Percentiles rank a stretch among this genome's conserved stretches.
phyloP scores from a whole-genome alignment of 2,329 filamentous ascomycete genomes.

The Chaetomium sp. region DNA sequence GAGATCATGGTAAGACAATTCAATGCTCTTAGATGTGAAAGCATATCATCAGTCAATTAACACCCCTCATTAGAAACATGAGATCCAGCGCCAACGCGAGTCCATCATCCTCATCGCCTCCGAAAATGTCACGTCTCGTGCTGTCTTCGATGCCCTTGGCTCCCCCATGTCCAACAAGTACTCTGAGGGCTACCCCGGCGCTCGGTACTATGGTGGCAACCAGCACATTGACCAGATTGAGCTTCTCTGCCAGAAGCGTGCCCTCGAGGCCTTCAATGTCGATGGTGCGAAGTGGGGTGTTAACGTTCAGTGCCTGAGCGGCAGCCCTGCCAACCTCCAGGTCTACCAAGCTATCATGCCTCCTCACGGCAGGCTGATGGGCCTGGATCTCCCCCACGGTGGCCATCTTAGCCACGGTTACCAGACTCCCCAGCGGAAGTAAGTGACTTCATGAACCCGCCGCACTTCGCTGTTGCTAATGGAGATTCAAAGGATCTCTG shows the following conservation, averaged over 20 bases:
- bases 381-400: conserved; percentile 90
- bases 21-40: conserved; percentile 25
- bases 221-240: conserved; percentile 98
- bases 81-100: conserved; percentile 96
- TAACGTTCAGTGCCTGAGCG: conserved; percentile 93
- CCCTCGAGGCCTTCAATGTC: conserved; percentile 86
- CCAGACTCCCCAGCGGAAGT: conserved; percentile 93
- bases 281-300: conserved; percentile 93
- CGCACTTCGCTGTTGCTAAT: conserved; percentile 6
- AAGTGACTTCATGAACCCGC: conserved; percentile 40
- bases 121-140: conserved; percentile 98
- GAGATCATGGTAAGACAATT: conserved; percentile 80
- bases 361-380: conserved; percentile 95
- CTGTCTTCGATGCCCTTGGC: conserved; percentile 96
- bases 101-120: conserved; percentile 98
- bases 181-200: conserved; percentile 97
- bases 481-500: conserved; percentile 69
- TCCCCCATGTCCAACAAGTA: conserved; percentile 99
- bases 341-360: conserved; percentile 98
- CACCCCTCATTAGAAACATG: conserved; percentile 66
- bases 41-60: conserved; percentile 31
- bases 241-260: conserved; percentile 90
- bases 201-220: conserved; percentile 98
- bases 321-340: conserved; percentile 94
- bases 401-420: conserved; percentile 96